A percentile compares a stretch with the other conserved stretches of the same genome.
Conservation (phyloP, 2,329 filamentous ascomycete species). For the Onygena corvina region DNA sequence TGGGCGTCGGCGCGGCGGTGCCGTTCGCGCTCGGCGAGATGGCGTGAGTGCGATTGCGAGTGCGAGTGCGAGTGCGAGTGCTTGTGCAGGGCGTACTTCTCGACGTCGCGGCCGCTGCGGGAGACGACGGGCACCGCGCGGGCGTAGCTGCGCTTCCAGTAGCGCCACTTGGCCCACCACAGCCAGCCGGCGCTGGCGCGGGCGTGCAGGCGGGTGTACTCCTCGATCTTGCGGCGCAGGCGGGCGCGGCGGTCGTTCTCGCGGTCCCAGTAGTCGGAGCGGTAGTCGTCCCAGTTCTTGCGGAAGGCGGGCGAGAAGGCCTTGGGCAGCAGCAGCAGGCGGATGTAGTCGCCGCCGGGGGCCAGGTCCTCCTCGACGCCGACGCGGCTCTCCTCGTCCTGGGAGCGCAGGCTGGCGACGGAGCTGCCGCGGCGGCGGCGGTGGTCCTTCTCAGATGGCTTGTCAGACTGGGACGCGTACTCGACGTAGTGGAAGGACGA, state of each 20-base stretch:
- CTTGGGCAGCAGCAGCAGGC: slow-evolving; percentile 80
- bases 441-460: not conserved
- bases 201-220: slow-evolving; percentile 52
- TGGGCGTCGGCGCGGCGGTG: slow-evolving; percentile 24
- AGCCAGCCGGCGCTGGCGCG: slow-evolving; percentile 60
- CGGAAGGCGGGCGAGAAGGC: slow-evolving; percentile 89
- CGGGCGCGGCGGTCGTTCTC: slow-evolving; percentile 80
- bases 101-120: slow-evolving; percentile 15
- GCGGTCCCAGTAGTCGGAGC: slow-evolving; percentile 89
- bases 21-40: slow-evolving; percentile 11
- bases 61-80: slow-evolving; percentile 21
- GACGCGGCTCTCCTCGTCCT: slow-evolving; percentile 10
- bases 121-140: not conserved
- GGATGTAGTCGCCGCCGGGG: slow-evolving; percentile 80
- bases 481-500: slow-evolving; percentile 67
- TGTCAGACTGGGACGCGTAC: slow-evolving; percentile 17
- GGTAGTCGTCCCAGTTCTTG: slow-evolving; percentile 93
- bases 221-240: slow-evolving; percentile 57
- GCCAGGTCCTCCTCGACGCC: slow-evolving; percentile 78
- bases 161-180: slow-evolving; percentile 71
- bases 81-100: slow-evolving; percentile 20
- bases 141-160: slow-evolving; percentile 21
- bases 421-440: slow-evolving; percentile 6
- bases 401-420: slow-evolving; percentile 5
- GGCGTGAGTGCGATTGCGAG: slow-evolving; percentile 8